A percentile compares a stretch with the other conserved stretches of the same genome.
phyloP scores from a whole-genome alignment of 2,329 filamentous ascomycete genomes.

The Cladosporium sp. region DNA sequence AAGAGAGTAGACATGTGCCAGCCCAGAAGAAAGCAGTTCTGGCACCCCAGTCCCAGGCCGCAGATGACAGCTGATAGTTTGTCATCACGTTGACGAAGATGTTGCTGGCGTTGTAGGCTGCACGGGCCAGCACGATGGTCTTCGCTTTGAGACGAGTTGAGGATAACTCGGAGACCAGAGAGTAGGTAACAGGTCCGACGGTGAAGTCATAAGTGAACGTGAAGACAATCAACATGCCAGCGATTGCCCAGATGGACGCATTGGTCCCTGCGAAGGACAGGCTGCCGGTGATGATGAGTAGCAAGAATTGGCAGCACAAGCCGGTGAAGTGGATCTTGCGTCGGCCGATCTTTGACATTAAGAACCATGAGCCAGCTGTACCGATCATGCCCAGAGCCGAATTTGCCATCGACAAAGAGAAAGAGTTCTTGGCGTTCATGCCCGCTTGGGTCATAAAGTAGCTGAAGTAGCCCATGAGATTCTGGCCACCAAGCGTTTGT shows the following conservation, averaged over 20 bases:
- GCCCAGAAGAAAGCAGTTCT: slow-evolving; percentile 41
- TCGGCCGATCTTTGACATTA: slow-evolving; percentile 73
- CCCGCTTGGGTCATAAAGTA: slow-evolving; percentile 52
- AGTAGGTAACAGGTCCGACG: slow-evolving; percentile 30
- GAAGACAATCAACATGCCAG: slow-evolving; percentile 25
- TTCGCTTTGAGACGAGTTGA: slow-evolving; percentile 82
- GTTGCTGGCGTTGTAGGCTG: slow-evolving; percentile 50
- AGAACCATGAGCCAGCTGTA: slow-evolving; percentile 74
- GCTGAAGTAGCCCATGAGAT: slow-evolving; percentile 40
- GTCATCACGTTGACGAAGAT: slow-evolving; percentile 20
- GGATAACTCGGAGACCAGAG: slow-evolving; percentile 45
- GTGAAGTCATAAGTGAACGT: slow-evolving; percentile 31
- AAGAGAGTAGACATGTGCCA: slow-evolving; percentile 38
- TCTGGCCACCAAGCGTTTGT: slow-evolving; percentile 36
- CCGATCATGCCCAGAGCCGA: slow-evolving; percentile 70
- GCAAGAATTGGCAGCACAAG: slow-evolving; percentile 67
- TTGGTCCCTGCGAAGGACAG: slow-evolving; percentile 52
- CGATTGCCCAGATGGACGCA: slow-evolving; percentile 38
- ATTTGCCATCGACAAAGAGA: slow-evolving; percentile 53
- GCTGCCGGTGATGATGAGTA: slow-evolving; percentile 60
- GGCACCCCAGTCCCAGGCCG: slow-evolving; percentile 19
- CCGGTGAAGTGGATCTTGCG: slow-evolving; percentile 73
- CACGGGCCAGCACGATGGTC: slow-evolving; percentile 82
- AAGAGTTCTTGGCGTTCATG: slow-evolving; percentile 42
- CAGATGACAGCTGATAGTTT: slow-evolving; percentile 12